A percentile compares a stretch with the other conserved stretches of the same genome.
phyloP scores from a whole-genome alignment of 192 early-diverging fungal species.

The Funneliformis geosporum region DNA sequence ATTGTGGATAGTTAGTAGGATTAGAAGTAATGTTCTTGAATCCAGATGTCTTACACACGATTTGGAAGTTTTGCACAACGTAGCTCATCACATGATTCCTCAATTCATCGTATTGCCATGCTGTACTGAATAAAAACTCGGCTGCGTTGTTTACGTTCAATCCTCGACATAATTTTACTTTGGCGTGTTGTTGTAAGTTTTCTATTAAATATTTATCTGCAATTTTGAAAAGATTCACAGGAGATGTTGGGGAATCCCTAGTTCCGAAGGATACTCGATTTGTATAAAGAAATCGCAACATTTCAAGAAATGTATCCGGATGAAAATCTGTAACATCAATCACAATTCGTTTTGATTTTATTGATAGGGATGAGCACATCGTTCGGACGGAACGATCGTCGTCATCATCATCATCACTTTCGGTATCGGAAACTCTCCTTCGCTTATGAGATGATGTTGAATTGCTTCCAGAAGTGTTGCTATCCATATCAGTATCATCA shows the following conservation, averaged over 20 bases:
- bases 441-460: not conserved
- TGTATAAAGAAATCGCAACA: constrained; percentile 27
- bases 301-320: constrained; percentile 24
- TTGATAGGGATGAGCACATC: not conserved
- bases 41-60: constrained; percentile 2
- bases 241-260: not conserved
- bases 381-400: not conserved
- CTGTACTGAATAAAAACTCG: constrained; percentile 25
- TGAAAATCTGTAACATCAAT: constrained; percentile 30
- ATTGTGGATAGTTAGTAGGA: constrained; percentile 14
- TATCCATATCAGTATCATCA: not conserved
- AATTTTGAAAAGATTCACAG: constrained; percentile 1
- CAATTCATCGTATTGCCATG: constrained; percentile 31
- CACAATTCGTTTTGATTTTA: not conserved
- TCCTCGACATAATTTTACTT: constrained; percentile 14
- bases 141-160: constrained; percentile 19
- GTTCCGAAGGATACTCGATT: not conserved
- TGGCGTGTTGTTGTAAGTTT: constrained; percentile 23
- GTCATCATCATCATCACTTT: not conserved
- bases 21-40: constrained; percentile 29
- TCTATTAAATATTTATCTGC: constrained; percentile 31
- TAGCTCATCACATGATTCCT: constrained; percentile 25
- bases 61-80: constrained; percentile 17
- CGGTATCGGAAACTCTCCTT: not conserved
- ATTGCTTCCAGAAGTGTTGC: not conserved